phyloP scores from a whole-genome alignment of 1,139 yeast species.

The Arxiozyma slooffiae region DNA sequence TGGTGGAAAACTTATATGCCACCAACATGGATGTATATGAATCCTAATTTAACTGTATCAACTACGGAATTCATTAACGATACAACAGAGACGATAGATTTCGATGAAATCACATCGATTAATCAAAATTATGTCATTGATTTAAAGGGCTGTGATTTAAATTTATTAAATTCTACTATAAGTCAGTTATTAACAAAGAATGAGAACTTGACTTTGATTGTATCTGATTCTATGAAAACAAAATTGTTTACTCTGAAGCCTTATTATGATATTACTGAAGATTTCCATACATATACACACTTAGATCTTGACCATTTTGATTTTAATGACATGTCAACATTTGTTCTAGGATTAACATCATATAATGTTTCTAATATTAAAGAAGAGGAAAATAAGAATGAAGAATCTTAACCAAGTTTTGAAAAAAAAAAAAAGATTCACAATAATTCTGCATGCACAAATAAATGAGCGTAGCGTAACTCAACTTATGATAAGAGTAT shows the following conservation, averaged over 20 bases:
- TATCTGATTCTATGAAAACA: conserved; percentile 41
- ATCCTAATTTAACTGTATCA: conserved; percentile 22
- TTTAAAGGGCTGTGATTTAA: conserved; percentile 32
- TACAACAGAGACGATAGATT: conserved; percentile 15
- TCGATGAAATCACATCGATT: conserved; percentile 10
- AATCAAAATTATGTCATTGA: conserved; percentile 30
- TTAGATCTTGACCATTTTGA: conserved; percentile 61
- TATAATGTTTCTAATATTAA: conserved; percentile 12
- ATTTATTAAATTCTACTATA: conserved; percentile 22
- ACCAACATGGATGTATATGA: conserved; percentile 75
- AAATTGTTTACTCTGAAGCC: conserved; percentile 9
- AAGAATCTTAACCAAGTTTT: not conserved
- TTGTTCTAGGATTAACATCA: conserved; percentile 44
- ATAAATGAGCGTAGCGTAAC: too few relatives aligned
- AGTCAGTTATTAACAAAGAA: conserved; percentile 13
- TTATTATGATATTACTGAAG: conserved; percentile 18
- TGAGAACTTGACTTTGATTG: conserved; percentile 33
- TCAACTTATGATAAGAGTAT: too few relatives aligned
- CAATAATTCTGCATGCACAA: too few relatives aligned
- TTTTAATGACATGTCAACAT: conserved; percentile 35
- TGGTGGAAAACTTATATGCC: conserved; percentile 97
- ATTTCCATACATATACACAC: conserved; percentile 44
- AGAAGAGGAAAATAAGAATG: not conserved
- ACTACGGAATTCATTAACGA: conserved; percentile 22
- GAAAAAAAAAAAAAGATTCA: too few relatives aligned